Base-by-base conservation (phyloP, 371 early-diverging fungal genomes). In the Capillidium heterosporum region DNA sequence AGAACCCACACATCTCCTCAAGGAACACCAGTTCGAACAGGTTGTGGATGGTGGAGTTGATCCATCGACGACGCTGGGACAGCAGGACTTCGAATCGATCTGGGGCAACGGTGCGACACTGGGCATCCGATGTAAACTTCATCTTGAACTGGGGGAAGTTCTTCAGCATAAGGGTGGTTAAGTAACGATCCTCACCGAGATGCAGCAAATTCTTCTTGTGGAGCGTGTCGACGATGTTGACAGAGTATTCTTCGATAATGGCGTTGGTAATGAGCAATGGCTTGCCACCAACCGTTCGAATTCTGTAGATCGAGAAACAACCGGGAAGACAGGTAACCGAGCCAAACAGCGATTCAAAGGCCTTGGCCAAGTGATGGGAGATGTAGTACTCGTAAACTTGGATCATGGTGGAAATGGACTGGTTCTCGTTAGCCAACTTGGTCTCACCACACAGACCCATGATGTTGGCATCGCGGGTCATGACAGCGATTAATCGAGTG, bases 91-190 rank as follows among this genome's bases (percentile, higher is more conserved):
- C 70, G 81, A 95, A 98, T 59, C 80, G 76, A 60, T 95, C 96
- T 3, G 99, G 99, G 15, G 91, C 99, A 43, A 83, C 82, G n/a
- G 99, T 99, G 65, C 78, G 77, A 66, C 98, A 97, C 62, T 85
- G 80, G 5, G 99, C 99, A 57, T 89, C 84, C 0, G 95, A 80
- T 2, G 91, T 87, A 69, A 99, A 99, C 54, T 91, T 89, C 71
- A 91, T 88, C 71, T 95, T 95, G 75, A 88, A 84, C 67, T 89
- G 85, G 51, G 98, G 95, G 75, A 98, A 99, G 63, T 95, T 86
- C 70, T 99, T 99, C 61, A 99, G 74, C 77, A 99, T 87, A 26
- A 99, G 75, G 0, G 99, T 99, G 0, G 99, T 99, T 66, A 96
- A 69, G 62, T 91, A 95, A 28, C 89, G 80, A 62, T 88, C 89